Percentiles rank a stretch among this genome's conserved stretches.
Evolutionary conservation across 2,329 filamentous ascomycete species (phyloP).

Genomic region (Tolypocladium amazonense): DNA sequence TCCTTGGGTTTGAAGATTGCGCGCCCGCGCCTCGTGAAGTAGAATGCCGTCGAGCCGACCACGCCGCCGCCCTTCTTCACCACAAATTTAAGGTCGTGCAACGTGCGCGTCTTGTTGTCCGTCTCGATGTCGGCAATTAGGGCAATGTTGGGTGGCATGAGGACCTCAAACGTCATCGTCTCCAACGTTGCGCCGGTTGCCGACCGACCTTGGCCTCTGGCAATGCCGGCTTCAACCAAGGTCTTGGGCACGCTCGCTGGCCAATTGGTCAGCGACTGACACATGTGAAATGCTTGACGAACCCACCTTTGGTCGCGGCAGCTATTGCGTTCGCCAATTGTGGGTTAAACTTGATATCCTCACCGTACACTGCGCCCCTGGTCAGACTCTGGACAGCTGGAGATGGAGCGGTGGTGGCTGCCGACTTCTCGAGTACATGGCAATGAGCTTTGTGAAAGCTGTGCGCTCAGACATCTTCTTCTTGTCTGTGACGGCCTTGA

Average conservation of each 20-base stretch:
- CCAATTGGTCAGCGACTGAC: background rate
- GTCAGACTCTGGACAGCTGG: background rate
- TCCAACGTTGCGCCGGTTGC: slow-evolving; percentile 68
- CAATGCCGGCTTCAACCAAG: slow-evolving; percentile 75
- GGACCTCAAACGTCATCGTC: slow-evolving; percentile 64
- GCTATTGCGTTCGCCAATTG: slow-evolving; percentile 63
- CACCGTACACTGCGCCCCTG: slow-evolving; percentile 53
- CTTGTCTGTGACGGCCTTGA: slow-evolving; percentile 78
- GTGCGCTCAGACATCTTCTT: slow-evolving; percentile 65
- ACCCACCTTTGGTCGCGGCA: slow-evolving; percentile 64
- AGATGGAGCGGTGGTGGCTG: background rate
- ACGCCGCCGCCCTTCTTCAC: slow-evolving; percentile 64
- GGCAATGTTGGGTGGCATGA: slow-evolving; percentile 66
- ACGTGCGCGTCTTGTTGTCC: slow-evolving; percentile 63
- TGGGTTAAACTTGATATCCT: slow-evolving; percentile 63
- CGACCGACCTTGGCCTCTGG: slow-evolving; percentile 78
- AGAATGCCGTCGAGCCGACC: slow-evolving; percentile 64
- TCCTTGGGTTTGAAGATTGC: slow-evolving; percentile 53
- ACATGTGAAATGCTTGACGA: background rate
- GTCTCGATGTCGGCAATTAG: slow-evolving; percentile 79
- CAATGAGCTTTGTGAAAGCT: slow-evolving; percentile 60
- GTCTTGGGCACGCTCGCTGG: slow-evolving; percentile 68
- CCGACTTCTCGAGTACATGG: slow-evolving; percentile 63
- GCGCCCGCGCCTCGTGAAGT: slow-evolving; percentile 74
- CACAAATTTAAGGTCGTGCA: slow-evolving; percentile 61